phyloP scores from a whole-genome alignment of 345 rosid genomes.

The Aurinia saxatilis region DNA sequence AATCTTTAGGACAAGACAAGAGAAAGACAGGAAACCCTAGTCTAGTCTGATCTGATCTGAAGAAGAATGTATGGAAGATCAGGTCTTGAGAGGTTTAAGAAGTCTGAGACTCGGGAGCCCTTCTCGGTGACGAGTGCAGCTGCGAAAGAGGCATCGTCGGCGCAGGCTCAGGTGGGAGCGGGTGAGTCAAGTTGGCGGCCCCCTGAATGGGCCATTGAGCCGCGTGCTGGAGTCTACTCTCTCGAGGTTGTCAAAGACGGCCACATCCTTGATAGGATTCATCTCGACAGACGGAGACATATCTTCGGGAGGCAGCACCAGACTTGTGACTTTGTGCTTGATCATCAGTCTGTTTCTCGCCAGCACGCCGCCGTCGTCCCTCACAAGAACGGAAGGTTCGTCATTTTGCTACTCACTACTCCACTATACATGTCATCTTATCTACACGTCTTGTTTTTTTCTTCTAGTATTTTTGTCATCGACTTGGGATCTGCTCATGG shows the following conservation, averaged over 20 bases:
- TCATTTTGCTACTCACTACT: too few species aligned
- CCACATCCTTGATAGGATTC: constrained; percentile 69
- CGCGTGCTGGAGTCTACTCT: constrained; percentile 72
- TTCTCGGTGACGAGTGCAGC: constrained; percentile 73
- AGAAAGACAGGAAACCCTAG: constrained; percentile 16
- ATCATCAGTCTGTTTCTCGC: constrained; percentile 38
- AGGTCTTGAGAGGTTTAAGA: constrained; percentile 84
- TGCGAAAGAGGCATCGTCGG: too few species aligned
- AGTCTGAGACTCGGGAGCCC: constrained; percentile 84
- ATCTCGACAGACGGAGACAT: constrained; percentile 64
- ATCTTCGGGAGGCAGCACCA: constrained; percentile 86
- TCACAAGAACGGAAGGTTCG: constrained; percentile 26
- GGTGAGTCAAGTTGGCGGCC: constrained; percentile 90
- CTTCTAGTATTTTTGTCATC: constrained; percentile 79
- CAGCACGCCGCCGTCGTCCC: constrained; percentile 77
- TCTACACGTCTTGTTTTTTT: too few species aligned
- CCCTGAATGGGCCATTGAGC: constrained; percentile 95
- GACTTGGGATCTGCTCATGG: constrained; percentile 97
- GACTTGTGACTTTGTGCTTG: constrained; percentile 83
- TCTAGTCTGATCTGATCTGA: not conserved
- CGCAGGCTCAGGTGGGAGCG: constrained; percentile 52
- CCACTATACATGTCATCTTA: too few species aligned
- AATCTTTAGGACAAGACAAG: not conserved
- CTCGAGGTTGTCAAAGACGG: constrained; percentile 89
- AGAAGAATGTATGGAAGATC: constrained; percentile 79